Percentiles rank a stretch among this genome's conserved stretches.
phyloP scores from a whole-genome alignment of 805 yeast species.

The Candida morakotiae region DNA sequence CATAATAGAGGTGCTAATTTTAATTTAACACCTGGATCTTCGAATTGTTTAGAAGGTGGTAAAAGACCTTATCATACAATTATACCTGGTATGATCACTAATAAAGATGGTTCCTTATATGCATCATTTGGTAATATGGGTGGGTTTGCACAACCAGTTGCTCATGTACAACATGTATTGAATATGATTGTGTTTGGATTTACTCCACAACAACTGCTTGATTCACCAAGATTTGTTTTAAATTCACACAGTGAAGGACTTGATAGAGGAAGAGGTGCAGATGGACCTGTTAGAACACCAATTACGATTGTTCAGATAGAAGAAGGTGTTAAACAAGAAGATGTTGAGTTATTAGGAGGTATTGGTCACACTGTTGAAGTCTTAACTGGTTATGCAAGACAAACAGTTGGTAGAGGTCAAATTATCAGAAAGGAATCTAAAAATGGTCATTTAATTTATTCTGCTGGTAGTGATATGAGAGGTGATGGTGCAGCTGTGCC shows the following conservation, averaged over 20 bases:
- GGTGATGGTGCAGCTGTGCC: conserved; percentile 84
- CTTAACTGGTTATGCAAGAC: conserved; percentile 39
- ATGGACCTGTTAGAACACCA: conserved; percentile 60
- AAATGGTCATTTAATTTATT: conserved; percentile 44
- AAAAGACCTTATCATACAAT: conserved; percentile 82
- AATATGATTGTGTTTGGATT: conserved; percentile 60
- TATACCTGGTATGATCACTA: conserved; percentile 76
- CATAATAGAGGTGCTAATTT: conserved; percentile 80
- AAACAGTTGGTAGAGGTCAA: conserved; percentile 67
- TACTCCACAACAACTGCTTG: conserved; percentile 70
- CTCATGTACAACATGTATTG: conserved; percentile 73
- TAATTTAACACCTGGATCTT: conserved; percentile 51
- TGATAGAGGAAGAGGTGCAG: conserved; percentile 56
- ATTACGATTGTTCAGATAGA: conserved; percentile 61
- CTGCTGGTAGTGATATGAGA: conserved; percentile 75
- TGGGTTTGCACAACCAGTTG: conserved; percentile 83
- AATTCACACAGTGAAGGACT: conserved; percentile 45
- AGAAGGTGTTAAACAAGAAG: conserved; percentile 52
- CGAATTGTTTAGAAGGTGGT: conserved; percentile 61
- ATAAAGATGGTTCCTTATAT: conserved; percentile 41
- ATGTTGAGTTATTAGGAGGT: conserved; percentile 39
- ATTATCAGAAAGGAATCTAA: conserved; percentile 49
- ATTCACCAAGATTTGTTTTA: conserved; percentile 70
- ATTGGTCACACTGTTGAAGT: conserved; percentile 57
- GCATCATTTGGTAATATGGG: conserved; percentile 85